These are phyloP conservation scores for Mycena alexandri DNA, from an alignment of 768 basidiomycete species.

Conservation along the genomic window DNA sequence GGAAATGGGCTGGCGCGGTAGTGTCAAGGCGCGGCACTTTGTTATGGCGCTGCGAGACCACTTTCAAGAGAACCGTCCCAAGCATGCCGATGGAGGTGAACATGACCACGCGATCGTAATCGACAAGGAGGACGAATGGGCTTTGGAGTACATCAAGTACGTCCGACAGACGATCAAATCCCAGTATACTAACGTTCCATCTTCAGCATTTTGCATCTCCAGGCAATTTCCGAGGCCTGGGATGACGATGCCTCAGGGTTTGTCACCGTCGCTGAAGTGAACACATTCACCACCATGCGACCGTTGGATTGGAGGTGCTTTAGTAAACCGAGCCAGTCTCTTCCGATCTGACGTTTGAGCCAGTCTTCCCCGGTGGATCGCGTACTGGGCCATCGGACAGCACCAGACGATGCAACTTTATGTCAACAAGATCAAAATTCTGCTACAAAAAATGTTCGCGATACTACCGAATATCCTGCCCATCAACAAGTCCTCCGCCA, in stretches of 20 bases:
- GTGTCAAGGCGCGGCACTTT: slow-evolving; percentile 55
- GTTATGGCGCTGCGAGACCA: slow-evolving; percentile 54
- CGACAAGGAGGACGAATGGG: slow-evolving; percentile 44
- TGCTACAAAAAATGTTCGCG: slow-evolving; percentile 31
- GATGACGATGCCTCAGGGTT: slow-evolving; percentile 53
- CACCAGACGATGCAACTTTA: slow-evolving; percentile 22
- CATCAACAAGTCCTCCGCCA: slow-evolving; percentile 18
- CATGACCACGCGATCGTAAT: slow-evolving; percentile 1
- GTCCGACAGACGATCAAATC: background rate
- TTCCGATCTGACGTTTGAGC: slow-evolving; percentile 11
- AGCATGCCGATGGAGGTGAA: slow-evolving; percentile 1
- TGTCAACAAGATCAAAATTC: slow-evolving; percentile 4
- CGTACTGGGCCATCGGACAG: slow-evolving; percentile 20
- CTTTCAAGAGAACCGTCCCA: slow-evolving; percentile 40
- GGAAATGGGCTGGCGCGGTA: slow-evolving; percentile 49
- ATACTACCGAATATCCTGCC: slow-evolving; percentile 13
- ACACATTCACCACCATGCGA: slow-evolving; percentile 26
- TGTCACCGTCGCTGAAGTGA: slow-evolving; percentile 31
- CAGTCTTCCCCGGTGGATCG: slow-evolving; percentile 24
- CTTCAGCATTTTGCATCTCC: slow-evolving; percentile 43
- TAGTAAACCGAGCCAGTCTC: background rate
- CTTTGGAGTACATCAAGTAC: slow-evolving; percentile 48
- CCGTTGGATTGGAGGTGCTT: background rate
- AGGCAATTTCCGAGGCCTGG: slow-evolving; percentile 53
- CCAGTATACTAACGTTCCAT: background rate